These are phyloP conservation scores for Fusarium luffae DNA, from an alignment of 2,329 filamentous ascomycete species.

Conservation along the genomic window DNA sequence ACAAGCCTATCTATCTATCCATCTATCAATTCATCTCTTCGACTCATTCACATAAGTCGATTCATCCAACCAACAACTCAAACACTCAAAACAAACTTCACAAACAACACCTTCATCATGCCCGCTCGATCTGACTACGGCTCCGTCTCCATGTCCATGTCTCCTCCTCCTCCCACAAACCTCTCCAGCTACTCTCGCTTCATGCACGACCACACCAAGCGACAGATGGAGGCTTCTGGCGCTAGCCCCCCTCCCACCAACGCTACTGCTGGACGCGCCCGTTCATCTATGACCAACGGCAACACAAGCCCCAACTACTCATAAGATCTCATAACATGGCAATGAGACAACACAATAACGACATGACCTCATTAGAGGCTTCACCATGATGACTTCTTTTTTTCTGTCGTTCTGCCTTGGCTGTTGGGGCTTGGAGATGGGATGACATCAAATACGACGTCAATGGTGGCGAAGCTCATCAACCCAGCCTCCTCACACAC, in stretches of 20 bases:
- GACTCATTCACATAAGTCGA: background rate
- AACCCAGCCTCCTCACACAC: slow-evolving; percentile 16
- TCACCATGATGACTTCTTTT: background rate
- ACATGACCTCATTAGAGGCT: background rate
- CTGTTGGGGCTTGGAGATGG: background rate
- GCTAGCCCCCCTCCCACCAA: slow-evolving; percentile 30
- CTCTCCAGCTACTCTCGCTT: slow-evolving; percentile 67
- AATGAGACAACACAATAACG: slow-evolving; percentile 1
- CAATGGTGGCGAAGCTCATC: slow-evolving; percentile 28
- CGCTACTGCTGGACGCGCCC: slow-evolving; percentile 24
- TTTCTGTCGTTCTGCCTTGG: slow-evolving; percentile 9
- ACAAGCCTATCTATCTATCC: background rate
- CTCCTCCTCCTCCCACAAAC: slow-evolving; percentile 56
- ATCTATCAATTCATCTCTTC: background rate
- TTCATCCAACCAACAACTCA: background rate
- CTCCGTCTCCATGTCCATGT: slow-evolving; percentile 51
- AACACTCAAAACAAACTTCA: background rate
- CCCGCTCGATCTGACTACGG: slow-evolving; percentile 55
- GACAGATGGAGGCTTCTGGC: slow-evolving; percentile 69
- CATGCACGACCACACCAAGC: slow-evolving; percentile 74
- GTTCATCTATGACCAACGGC: slow-evolving; percentile 47
- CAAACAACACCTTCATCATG: slow-evolving; percentile 45
- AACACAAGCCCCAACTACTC: slow-evolving; percentile 32
- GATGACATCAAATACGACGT: slow-evolving; percentile 36
- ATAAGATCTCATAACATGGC: background rate